Evolutionary conservation across 768 basidiomycete genomes (phyloP).

Genomic region (Trametes meyenii): DNA sequence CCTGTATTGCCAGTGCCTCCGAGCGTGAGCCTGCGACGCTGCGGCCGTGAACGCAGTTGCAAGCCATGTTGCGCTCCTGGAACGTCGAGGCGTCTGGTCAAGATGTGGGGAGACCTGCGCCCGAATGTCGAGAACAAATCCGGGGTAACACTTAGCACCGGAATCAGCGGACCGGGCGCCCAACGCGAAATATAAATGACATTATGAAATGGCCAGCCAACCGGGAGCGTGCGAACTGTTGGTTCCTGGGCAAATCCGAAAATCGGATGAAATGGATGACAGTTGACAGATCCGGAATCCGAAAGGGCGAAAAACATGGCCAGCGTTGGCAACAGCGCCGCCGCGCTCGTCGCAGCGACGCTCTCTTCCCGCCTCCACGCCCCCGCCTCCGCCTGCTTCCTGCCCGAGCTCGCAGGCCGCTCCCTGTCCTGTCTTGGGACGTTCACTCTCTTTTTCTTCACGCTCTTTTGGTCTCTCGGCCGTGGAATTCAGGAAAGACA

Average conservation of each 20-base stretch:
- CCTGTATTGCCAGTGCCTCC: no score
- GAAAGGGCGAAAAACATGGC: not conserved
- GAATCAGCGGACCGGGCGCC: not conserved
- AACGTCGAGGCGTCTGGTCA: no score
- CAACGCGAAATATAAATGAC: not conserved
- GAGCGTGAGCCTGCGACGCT: no score
- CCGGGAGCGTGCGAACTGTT: not conserved
- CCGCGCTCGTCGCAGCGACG: not conserved
- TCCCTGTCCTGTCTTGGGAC: conserved; percentile 13
- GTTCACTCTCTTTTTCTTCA: conserved; percentile 21
- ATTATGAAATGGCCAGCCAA: not conserved
- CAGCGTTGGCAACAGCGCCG: conserved; percentile 6
- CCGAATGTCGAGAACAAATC: not conserved
- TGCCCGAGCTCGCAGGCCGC: conserved; percentile 18
- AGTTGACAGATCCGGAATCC: not conserved
- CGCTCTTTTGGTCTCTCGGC: conserved; percentile 16
- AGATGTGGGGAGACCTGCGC: no score
- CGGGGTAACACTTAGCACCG: not conserved
- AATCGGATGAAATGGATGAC: not conserved
- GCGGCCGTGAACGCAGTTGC: no score
- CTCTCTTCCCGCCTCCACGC: conserved; percentile 4
- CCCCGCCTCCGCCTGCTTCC: conserved; percentile 6
- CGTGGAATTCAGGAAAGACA: conserved; percentile 7
- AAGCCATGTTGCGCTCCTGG: no score
- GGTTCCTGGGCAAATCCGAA: conserved; percentile 11